Base-by-base conservation (phyloP, 371 early-diverging fungal genomes). In the Rhizopus microsporus region DNA sequence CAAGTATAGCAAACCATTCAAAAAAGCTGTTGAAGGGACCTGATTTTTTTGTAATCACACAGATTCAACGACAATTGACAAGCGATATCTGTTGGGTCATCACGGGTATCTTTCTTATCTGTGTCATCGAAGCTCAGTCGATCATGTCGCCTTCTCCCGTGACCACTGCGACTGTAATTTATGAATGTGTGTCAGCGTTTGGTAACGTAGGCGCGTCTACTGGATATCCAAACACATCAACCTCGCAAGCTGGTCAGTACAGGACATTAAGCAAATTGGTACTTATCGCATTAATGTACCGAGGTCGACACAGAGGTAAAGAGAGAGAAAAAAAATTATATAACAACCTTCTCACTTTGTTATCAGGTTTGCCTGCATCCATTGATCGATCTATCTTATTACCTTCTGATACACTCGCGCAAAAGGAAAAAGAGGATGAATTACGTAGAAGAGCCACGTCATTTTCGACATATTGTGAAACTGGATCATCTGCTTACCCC, bases 41-140 rank as follows among this genome's bases (percentile, higher is more conserved):
- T 12, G 71, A 69, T 43, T 76, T 76, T 23, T 76, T 70, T 59
- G 77, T 76, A 5, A 67, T 71, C 33, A 73, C 74, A 13, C 77
- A 76, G 43, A 73, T 76, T 35, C 77, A 76, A 52, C 57, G 71
- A 7, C 77, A 76, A 45, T 53, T 76, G 33, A 66, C 74, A 8
- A 76, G 71, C 38, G 77, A 76, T 54, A 71, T 76, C 10, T 67
- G 67, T n/a, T 76, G 77, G 77, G 65, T 76, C 7, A 71, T 76
- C 37, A 58, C 60, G 0, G 77, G 74, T 31, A 56, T 76, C 23
- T 76, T 72, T 46, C 56, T 63, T 5, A 68, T 73, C 8, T 63
- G 68, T 51, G 63, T 65, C 0, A 65, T 71, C 10, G 71, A 71
- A 54, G 59, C 74, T 13, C 56, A 51, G 42, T 16, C 64, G 4